These are phyloP conservation scores for Verticillium klebahnii DNA, from an alignment of 2,329 filamentous ascomycete genomes.

Conservation along the genomic window DNA sequence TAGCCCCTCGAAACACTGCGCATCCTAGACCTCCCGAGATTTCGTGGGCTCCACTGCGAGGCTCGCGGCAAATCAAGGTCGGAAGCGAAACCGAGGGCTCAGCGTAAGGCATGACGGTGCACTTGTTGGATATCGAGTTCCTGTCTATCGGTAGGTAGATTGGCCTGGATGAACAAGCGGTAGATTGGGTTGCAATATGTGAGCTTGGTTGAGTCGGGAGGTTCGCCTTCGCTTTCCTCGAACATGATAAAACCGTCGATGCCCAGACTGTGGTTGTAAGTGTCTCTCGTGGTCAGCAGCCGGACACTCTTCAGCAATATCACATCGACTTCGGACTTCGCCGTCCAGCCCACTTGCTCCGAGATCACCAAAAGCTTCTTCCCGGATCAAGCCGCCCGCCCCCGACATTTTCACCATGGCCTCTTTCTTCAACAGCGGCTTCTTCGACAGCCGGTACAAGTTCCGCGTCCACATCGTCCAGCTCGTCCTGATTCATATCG, in stretches of 20 bases:
- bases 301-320: not conserved
- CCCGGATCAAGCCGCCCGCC: not conserved
- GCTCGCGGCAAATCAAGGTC: not conserved
- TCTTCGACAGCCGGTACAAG: slow-evolving; percentile 3
- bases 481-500: slow-evolving; percentile 4
- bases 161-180: not conserved
- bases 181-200: not conserved
- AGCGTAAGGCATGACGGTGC: not conserved
- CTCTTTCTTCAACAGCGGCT: not conserved
- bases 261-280: not conserved
- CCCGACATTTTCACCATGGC: not conserved
- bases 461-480: slow-evolving; percentile 9
- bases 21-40: not conserved
- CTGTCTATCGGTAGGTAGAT: not conserved
- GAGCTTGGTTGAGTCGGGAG: not conserved
- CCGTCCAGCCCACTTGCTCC: too few species aligned
- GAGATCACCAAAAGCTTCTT: not conserved
- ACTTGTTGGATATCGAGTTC: not conserved
- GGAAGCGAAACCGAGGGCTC: not conserved
- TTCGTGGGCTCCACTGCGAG: not conserved
- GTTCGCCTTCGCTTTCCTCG: not conserved
- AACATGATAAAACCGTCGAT: not conserved
- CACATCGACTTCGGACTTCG: not conserved
- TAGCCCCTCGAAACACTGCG: not conserved
- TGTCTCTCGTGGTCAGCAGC: not conserved